A percentile compares a stretch with the other conserved stretches of the same genome.
phyloP scores from a whole-genome alignment of 129 eudicot species.

The Lonicera japonica region DNA sequence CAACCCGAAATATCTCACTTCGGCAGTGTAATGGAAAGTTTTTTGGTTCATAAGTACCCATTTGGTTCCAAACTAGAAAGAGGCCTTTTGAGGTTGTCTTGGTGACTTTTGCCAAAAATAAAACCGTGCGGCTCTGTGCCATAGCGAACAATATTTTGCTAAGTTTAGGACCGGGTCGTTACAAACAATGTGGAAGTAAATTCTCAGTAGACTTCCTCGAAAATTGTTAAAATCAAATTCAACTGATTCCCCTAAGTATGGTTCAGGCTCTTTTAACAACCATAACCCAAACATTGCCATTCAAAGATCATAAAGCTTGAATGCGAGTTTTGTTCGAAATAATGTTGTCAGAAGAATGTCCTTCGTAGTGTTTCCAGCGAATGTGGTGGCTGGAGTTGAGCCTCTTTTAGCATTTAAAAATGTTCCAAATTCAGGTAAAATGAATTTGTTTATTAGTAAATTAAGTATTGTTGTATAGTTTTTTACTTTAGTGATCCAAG shows the following conservation, averaged over 20 bases:
- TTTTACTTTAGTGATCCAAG: slow-evolving; percentile 71
- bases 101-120: too few species aligned
- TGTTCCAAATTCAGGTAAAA: slow-evolving; percentile 67
- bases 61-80: too few species aligned
- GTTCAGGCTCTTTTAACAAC: slow-evolving; percentile 9
- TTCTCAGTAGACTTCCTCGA: slow-evolving; percentile 58
- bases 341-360: slow-evolving; percentile 54
- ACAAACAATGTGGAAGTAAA: slow-evolving; percentile 90
- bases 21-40: too few species aligned
- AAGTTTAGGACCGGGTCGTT: too few species aligned
- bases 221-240: slow-evolving; percentile 55
- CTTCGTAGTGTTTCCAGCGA: slow-evolving; percentile 78
- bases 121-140: too few species aligned
- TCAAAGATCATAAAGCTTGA: slow-evolving; percentile 29
- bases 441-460: slow-evolving; percentile 88
- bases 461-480: slow-evolving; percentile 78
- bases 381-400: slow-evolving; percentile 76
- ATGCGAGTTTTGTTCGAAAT: slow-evolving; percentile 26
- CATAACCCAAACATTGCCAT: not conserved
- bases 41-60: too few species aligned
- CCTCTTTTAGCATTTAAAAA: slow-evolving; percentile 82
- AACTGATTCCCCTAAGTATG: slow-evolving; percentile 28
- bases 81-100: too few species aligned
- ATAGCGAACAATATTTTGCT: too few species aligned
- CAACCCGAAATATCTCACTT: too few species aligned